phyloP scores from a whole-genome alignment of 257 asterid genomes.

The Solanum phureja region DNA sequence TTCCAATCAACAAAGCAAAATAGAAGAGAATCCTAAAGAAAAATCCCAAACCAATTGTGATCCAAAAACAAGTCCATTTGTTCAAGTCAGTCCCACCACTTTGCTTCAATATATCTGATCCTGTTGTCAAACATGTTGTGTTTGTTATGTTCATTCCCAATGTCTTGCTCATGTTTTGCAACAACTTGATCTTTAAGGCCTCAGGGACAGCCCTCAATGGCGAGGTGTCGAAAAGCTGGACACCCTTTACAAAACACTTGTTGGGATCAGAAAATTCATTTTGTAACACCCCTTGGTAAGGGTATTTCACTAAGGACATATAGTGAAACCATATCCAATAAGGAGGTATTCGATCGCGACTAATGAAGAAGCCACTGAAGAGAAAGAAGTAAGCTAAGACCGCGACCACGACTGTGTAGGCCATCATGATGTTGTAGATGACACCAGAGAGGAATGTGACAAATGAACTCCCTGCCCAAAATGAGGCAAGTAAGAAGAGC shows the following conservation, averaged over 20 bases:
- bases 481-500: slow-evolving; percentile 22
- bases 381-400: slow-evolving; percentile 27
- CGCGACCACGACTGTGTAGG: slow-evolving; percentile 28
- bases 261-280: slow-evolving; percentile 25
- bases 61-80: slow-evolving; percentile 32
- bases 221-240: slow-evolving; percentile 23
- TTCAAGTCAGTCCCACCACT: slow-evolving; percentile 21
- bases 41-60: slow-evolving; percentile 16
- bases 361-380: slow-evolving; percentile 29
- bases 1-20: slow-evolving; percentile 30
- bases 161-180: slow-evolving; percentile 21
- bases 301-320: slow-evolving; percentile 28
- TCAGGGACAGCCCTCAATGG: slow-evolving; percentile 22
- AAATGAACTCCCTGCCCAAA: slow-evolving; percentile 36
- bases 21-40: slow-evolving; percentile 28
- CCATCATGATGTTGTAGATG: slow-evolving; percentile 27
- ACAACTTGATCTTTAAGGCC: slow-evolving; percentile 16
- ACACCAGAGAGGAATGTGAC: slow-evolving; percentile 37
- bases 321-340: slow-evolving; percentile 42
- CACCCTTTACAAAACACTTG: slow-evolving; percentile 23
- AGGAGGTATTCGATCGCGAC: slow-evolving; percentile 22
- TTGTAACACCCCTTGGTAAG: slow-evolving; percentile 29
- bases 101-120: slow-evolving; percentile 22
- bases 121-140: slow-evolving; percentile 25
- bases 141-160: slow-evolving; percentile 19